These are phyloP conservation scores for Myxozyma monticola DNA, from an alignment of 805 yeast genomes.

Conservation along the genomic window DNA sequence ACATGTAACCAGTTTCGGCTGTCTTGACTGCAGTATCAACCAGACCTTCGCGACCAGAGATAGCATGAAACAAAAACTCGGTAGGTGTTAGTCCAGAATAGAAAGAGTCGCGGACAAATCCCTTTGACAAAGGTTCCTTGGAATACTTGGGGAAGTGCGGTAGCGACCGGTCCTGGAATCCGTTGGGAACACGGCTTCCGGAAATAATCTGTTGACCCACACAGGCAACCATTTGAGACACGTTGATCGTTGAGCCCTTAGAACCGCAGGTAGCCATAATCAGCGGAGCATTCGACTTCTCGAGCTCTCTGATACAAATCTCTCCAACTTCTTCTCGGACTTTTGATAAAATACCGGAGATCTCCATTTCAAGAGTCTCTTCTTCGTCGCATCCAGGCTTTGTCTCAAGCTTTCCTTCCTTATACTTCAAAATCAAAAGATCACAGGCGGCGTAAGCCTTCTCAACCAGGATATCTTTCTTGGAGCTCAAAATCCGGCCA, in stretches of 20 bases:
- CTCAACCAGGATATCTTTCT: conserved; percentile 87
- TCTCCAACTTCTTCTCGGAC: conserved; percentile 99
- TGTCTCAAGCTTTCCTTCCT: conserved; percentile 87
- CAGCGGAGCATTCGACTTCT: conserved; percentile 87
- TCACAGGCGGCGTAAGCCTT: conserved; percentile 89
- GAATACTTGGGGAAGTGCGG: conserved; percentile 97
- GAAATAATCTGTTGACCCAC: conserved; percentile 99
- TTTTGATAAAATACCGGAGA: conserved; percentile 92
- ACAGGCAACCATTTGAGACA: conserved; percentile 99
- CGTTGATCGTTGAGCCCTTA: conserved; percentile 95
- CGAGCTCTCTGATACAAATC: conserved; percentile 90
- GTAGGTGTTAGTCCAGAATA: conserved; percentile 93
- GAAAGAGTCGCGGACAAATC: conserved; percentile 95
- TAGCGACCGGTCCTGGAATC: conserved; percentile 97
- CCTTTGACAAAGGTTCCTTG: conserved; percentile 96
- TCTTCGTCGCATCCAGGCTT: conserved; percentile 99
- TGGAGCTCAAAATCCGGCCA: conserved; percentile 67
- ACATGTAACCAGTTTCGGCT: conserved; percentile 98
- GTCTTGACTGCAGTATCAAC: conserved; percentile 99
- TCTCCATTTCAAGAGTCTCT: conserved; percentile 95
- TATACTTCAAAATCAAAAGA: conserved; percentile 74
- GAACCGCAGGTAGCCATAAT: conserved; percentile 99
- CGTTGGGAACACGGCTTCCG: conserved; percentile 99
- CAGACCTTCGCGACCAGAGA: conserved; percentile 98
- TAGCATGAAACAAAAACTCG: conserved; percentile 96